phyloP scores from a whole-genome alignment of 1,139 yeast species.

The Hyphopichia wangnamkhiaoensis region DNA sequence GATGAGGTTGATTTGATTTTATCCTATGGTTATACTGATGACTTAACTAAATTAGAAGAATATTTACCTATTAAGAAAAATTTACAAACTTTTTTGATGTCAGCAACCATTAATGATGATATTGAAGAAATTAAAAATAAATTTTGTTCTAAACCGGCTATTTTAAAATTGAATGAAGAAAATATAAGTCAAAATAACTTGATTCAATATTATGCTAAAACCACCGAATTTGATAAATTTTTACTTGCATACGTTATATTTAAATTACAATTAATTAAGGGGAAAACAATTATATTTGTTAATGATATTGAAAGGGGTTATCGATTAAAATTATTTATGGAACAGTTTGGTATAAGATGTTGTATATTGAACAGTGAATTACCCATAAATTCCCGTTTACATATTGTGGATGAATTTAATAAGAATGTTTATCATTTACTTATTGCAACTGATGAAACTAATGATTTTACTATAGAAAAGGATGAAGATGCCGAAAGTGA shows the following conservation, averaged over 20 bases:
- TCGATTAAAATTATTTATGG: slow-evolving; percentile 83
- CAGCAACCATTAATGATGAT: slow-evolving; percentile 92
- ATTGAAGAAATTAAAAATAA: slow-evolving; percentile 70
- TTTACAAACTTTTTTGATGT: slow-evolving; percentile 90
- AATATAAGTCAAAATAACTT: slow-evolving; percentile 58
- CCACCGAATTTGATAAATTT: slow-evolving; percentile 90
- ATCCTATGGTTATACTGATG: slow-evolving; percentile 90
- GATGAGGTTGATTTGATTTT: slow-evolving; percentile 95
- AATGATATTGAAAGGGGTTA: slow-evolving; percentile 95
- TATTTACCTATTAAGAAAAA: slow-evolving; percentile 71
- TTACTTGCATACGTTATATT: slow-evolving; percentile 86
- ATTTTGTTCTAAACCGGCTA: slow-evolving; percentile 86
- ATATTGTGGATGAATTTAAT: slow-evolving; percentile 93
- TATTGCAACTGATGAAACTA: slow-evolving; percentile 94
- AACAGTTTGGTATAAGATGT: slow-evolving; percentile 90
- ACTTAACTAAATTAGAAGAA: slow-evolving; percentile 63
- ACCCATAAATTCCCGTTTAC: slow-evolving; percentile 90
- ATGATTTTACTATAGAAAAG: slow-evolving; percentile 49
- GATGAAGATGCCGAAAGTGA: slow-evolving; percentile 51
- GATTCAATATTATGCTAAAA: slow-evolving; percentile 82
- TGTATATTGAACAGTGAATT: slow-evolving; percentile 91
- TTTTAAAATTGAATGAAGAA: slow-evolving; percentile 74
- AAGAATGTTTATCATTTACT: slow-evolving; percentile 82
- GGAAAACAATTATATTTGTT: slow-evolving; percentile 88
- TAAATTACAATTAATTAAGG: slow-evolving; percentile 84